phyloP scores from a whole-genome alignment of 2,329 filamentous ascomycete species.

The Alternaria sp. region DNA sequence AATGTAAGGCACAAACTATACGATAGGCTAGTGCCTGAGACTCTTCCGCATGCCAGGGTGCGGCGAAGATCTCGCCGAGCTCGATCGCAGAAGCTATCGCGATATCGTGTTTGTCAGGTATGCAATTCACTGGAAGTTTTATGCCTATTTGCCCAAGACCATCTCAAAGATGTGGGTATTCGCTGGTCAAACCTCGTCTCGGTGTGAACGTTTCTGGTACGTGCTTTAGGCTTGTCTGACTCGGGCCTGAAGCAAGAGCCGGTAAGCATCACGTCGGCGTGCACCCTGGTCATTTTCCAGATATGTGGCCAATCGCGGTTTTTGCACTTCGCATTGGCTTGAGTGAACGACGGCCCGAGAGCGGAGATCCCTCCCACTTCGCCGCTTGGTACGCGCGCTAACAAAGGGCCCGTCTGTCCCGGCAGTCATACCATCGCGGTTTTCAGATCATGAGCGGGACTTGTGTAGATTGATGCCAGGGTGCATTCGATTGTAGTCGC shows the following conservation, averaged over 20 bases:
- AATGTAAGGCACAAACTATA: not conserved
- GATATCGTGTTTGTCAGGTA: not conserved
- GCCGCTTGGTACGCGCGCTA: not conserved
- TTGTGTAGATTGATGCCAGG: not conserved
- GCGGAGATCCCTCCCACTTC: not conserved
- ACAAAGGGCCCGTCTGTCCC: not conserved
- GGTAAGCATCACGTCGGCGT: not conserved
- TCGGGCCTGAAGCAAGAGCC: not conserved
- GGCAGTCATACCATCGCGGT: not conserved
- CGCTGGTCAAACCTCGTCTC: not conserved
- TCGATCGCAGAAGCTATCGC: not conserved
- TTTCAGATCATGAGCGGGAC: not conserved
- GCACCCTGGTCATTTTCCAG: not conserved
- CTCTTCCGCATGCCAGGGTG: not conserved
- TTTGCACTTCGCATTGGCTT: not conserved
- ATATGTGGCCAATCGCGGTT: not conserved
- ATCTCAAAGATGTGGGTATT: not conserved
- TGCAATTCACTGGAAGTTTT: not conserved
- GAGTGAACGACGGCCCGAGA: not conserved
- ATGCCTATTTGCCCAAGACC: not conserved
- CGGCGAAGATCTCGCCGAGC: not conserved
- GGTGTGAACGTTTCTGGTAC: not conserved
- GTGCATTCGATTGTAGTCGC: not conserved
- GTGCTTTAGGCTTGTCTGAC: not conserved
- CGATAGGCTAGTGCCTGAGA: not conserved